These are phyloP conservation scores for Talaromyces thailandensis DNA, from an alignment of 495 filamentous ascomycete species.

Conservation along the genomic window DNA sequence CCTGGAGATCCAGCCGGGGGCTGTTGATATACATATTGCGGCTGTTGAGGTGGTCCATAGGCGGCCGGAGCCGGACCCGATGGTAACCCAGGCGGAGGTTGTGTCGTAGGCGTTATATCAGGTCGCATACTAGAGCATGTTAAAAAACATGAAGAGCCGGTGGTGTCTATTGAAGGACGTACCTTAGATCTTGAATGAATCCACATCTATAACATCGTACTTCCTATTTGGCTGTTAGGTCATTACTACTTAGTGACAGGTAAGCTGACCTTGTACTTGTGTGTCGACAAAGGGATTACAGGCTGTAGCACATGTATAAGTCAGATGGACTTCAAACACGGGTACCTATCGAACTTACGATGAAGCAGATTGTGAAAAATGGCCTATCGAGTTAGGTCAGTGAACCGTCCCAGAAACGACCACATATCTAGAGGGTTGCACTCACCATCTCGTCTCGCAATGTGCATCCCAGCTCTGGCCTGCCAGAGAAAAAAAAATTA, in stretches of 20 bases:
- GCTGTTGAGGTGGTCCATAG: slow-evolving; percentile 9
- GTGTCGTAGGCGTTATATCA: slow-evolving; percentile 35
- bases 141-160: background rate
- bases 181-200: slow-evolving; percentile 45
- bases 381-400: slow-evolving; percentile 22
- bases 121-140: slow-evolving; percentile 16
- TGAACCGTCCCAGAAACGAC: background rate
- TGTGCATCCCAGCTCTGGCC: slow-evolving; percentile 44
- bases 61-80: slow-evolving; percentile 19
- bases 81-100: slow-evolving; percentile 23
- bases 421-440: too few relatives aligned
- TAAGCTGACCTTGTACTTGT: slow-evolving; percentile 39
- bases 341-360: slow-evolving; percentile 22
- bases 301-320: slow-evolving; percentile 22
- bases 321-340: slow-evolving; percentile 6
- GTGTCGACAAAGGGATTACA: slow-evolving; percentile 37
- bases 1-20: slow-evolving; percentile 10
- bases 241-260: background rate
- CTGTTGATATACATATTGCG: slow-evolving; percentile 11
- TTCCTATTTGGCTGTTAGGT: slow-evolving; percentile 27
- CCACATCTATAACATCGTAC: slow-evolving; percentile 44
- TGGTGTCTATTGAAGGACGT: slow-evolving; percentile 2
- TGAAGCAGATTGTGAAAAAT: slow-evolving; percentile 46
- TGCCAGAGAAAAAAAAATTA: slow-evolving; percentile 8
- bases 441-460: slow-evolving; percentile 44